These are phyloP conservation scores for Staphylotrichum longicolle DNA, from an alignment of 495 filamentous ascomycete species.

Conservation along the genomic window DNA sequence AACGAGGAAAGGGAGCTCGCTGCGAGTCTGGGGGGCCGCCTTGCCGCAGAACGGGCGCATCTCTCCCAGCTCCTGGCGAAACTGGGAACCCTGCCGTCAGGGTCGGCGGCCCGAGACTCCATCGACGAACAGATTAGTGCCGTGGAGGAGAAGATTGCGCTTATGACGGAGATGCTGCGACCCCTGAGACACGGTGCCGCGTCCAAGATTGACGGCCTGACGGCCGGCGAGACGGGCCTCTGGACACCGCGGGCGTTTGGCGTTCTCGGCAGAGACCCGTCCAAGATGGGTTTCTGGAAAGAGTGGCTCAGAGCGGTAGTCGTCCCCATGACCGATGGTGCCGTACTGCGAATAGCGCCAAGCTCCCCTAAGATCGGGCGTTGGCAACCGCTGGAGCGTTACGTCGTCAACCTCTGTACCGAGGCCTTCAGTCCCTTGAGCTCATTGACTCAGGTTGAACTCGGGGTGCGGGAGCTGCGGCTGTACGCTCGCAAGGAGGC, in stretches of 20 bases:
- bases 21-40: constrained; percentile 82
- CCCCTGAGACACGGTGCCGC: constrained; percentile 92
- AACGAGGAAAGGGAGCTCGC: constrained; percentile 93
- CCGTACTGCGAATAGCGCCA: constrained; percentile 74
- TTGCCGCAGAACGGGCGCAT: constrained; percentile 87
- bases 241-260: constrained; percentile 96
- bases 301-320: constrained; percentile 93
- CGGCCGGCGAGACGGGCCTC: constrained; percentile 91
- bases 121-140: constrained; percentile 93
- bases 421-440: constrained; percentile 88
- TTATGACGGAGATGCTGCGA: constrained; percentile 94
- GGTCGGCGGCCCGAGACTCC: constrained; percentile 73
- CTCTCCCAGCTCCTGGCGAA: constrained; percentile 81
- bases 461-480: constrained; percentile 84
- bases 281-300: constrained; percentile 93
- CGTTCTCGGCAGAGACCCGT: constrained; percentile 80
- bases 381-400: constrained; percentile 95
- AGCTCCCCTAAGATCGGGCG: constrained; percentile 90
- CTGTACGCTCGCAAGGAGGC: constrained; percentile 93
- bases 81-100: constrained; percentile 74
- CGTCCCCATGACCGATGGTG: constrained; percentile 91
- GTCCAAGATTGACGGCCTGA: constrained; percentile 95
- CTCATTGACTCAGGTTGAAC: constrained; percentile 93
- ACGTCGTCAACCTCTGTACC: constrained; percentile 95
- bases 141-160: constrained; percentile 92